A percentile compares a stretch with the other conserved stretches of the same genome.
phyloP scores from a whole-genome alignment of 2,329 filamentous ascomycete genomes.

The Penicillium thymicola region DNA sequence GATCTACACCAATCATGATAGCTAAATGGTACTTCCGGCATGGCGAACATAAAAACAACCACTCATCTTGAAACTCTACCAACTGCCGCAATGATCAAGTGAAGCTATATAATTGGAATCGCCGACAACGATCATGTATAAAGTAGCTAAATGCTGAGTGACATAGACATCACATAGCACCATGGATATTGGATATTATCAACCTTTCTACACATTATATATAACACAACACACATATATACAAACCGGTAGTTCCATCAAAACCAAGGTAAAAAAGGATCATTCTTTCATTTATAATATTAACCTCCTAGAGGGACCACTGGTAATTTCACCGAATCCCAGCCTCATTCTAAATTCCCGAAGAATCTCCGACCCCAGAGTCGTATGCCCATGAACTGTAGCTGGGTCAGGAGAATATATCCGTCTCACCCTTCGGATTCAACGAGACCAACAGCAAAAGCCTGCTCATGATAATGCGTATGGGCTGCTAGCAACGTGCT shows the following conservation, averaged over 20 bases:
- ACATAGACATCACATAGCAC: neutral
- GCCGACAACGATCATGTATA: too few species aligned
- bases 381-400: neutral
- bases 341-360: neutral
- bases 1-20: neutral
- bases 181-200: neutral
- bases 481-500: constrained; percentile 82
- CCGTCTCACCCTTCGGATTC: constrained; percentile 57
- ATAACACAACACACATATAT: neutral
- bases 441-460: constrained; percentile 64
- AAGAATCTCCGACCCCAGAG: neutral
- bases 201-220: neutral
- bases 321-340: neutral
- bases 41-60: neutral
- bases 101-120: neutral
- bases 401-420: constrained; percentile 52
- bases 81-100: neutral
- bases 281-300: neutral
- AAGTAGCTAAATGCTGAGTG: too few species aligned
- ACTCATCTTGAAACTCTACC: neutral
- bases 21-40: neutral
- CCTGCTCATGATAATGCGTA: constrained; percentile 68
- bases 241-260: neutral
- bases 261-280: neutral
- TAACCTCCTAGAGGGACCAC: neutral